Percentiles rank a stretch among this genome's conserved stretches.
phyloP scores from a whole-genome alignment of 805 yeast species.

The Babjeviella inositovora region DNA sequence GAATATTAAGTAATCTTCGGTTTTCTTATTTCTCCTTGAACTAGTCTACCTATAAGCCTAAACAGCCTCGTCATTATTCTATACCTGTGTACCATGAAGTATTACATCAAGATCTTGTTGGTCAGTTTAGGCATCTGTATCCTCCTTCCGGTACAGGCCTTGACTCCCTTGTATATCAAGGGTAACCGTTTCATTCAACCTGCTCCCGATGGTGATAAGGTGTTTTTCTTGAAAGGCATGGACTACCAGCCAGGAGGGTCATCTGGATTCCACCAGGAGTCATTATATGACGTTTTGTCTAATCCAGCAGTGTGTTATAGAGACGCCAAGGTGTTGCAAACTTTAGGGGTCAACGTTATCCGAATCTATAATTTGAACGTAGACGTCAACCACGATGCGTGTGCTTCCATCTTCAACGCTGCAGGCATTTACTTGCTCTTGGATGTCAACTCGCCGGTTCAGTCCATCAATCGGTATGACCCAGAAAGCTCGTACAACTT shows the following conservation, averaged over 20 bases:
- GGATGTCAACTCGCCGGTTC: slow-evolving; percentile 19
- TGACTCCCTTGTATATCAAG: slow-evolving; percentile 38
- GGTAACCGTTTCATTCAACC: slow-evolving; percentile 50
- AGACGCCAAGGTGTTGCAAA: slow-evolving; percentile 13
- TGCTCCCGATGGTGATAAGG: slow-evolving; percentile 14
- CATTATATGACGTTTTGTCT: slow-evolving; percentile 5
- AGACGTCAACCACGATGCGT: slow-evolving; percentile 14
- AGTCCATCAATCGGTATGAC: slow-evolving; percentile 12
- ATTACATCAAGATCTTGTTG: no score
- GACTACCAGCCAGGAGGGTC: slow-evolving; percentile 10
- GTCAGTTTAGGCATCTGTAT: no score
- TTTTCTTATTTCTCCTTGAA: no score
- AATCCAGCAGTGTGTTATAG: slow-evolving; percentile 11
- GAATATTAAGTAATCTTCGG: no score
- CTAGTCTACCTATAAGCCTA: no score
- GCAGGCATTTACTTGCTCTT: slow-evolving; percentile 29
- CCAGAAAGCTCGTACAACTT: slow-evolving; percentile 18
- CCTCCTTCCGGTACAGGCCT: no score
- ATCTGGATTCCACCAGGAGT: slow-evolving; percentile 4
- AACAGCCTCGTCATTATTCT: no score
- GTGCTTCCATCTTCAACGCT: slow-evolving; percentile 15
- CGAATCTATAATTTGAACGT: slow-evolving; percentile 21
- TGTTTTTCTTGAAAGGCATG: slow-evolving; percentile 4
- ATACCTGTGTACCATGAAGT: no score
- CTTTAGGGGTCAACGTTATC: slow-evolving; percentile 15